These are phyloP conservation scores for Thelonectria olida DNA, from an alignment of 2,329 filamentous ascomycete species.

Conservation along the genomic window DNA sequence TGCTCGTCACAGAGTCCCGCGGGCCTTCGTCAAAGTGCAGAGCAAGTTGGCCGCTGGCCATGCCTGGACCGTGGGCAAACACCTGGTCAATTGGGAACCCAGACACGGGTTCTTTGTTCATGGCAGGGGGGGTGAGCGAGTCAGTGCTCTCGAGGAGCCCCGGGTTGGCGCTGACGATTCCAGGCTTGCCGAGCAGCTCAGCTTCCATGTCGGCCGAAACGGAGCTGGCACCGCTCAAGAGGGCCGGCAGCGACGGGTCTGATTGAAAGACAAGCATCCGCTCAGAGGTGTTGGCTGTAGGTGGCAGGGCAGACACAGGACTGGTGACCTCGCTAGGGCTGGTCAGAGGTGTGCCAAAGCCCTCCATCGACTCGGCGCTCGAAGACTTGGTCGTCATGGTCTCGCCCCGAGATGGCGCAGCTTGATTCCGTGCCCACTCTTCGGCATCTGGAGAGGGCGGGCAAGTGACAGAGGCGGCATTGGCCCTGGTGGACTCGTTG, in stretches of 20 bases:
- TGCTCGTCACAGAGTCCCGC: constrained; percentile 37
- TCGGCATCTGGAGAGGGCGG: constrained; percentile 59
- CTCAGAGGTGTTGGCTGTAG: constrained; percentile 54
- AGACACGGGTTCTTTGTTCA: constrained; percentile 55
- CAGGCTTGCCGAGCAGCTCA: constrained; percentile 64
- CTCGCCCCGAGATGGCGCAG: constrained; percentile 49
- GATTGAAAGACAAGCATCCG: constrained; percentile 66
- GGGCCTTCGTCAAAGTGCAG: constrained; percentile 39
- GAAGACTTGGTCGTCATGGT: constrained; percentile 58
- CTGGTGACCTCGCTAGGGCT: constrained; percentile 64
- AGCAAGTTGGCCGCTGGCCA: constrained; percentile 45
- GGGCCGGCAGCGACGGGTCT: constrained; percentile 70
- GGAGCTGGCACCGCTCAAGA: constrained; percentile 71
- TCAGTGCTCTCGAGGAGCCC: constrained; percentile 62
- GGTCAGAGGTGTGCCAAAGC: constrained; percentile 60
- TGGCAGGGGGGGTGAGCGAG: constrained; percentile 62
- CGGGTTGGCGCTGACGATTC: constrained; percentile 51
- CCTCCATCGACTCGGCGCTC: constrained; percentile 60
- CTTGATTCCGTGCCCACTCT: constrained; percentile 42
- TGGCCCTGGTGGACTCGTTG: constrained; percentile 13
- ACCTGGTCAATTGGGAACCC: constrained; percentile 58
- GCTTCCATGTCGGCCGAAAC: constrained; percentile 70
- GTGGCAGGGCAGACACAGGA: constrained; percentile 54
- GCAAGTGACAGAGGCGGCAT: constrained; percentile 45
- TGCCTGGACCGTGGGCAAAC: constrained; percentile 44